These are phyloP conservation scores for Mucor velutinosus DNA, from an alignment of 371 early-diverging fungal species.

Conservation along the genomic window DNA sequence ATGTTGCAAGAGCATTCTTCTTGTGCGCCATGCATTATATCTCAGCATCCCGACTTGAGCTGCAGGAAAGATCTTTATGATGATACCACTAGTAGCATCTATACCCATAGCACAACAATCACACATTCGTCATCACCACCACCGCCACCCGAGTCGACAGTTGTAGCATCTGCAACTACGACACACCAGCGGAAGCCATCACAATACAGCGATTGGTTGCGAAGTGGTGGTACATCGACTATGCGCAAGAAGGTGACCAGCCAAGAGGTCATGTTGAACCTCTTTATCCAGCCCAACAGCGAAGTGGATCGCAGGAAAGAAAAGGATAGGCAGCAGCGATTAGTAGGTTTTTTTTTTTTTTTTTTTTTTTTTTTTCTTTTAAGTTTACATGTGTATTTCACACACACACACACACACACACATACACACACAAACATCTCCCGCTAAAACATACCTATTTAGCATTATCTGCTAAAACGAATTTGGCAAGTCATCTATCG, in stretches of 20 bases:
- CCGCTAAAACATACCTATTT: slow-evolving; percentile 4
- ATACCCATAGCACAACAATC: background rate
- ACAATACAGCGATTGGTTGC: background rate
- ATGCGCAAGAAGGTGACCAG: background rate
- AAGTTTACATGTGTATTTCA: background rate
- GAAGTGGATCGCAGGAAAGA: slow-evolving; percentile 5
- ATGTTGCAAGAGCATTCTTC: background rate
- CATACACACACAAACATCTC: too few relatives aligned
- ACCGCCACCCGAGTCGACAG: background rate
- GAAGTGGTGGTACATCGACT: background rate
- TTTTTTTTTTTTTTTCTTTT: too few relatives aligned
- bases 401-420: background rate
- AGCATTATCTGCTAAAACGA: slow-evolving; percentile 44
- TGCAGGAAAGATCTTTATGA: background rate
- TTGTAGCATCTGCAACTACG: background rate
- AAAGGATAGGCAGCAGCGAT: slow-evolving; percentile 32
- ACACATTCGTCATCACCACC: background rate
- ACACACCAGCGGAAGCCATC: background rate
- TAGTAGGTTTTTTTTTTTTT: too few relatives aligned
- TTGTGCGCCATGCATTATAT: slow-evolving; percentile 4
- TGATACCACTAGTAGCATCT: background rate
- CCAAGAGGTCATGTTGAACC: slow-evolving; percentile 4
- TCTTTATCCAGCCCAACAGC: slow-evolving; percentile 1
- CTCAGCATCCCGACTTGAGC: background rate
- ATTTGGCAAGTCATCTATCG: slow-evolving; percentile 28